Conservation (phyloP, 768 basidiomycete genomes). For the Mycena venus region DNA sequence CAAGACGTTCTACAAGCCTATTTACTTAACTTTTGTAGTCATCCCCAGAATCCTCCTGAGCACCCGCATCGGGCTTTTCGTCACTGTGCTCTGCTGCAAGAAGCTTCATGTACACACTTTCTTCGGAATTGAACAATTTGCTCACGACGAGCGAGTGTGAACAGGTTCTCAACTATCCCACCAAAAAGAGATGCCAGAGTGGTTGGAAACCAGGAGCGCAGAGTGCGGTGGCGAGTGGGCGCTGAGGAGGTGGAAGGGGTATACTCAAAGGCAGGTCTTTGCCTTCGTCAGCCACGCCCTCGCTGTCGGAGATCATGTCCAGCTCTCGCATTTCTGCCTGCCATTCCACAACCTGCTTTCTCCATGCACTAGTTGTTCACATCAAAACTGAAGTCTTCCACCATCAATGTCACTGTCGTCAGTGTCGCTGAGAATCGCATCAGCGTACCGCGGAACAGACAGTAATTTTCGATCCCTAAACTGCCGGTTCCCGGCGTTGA, state of each 20-base stretch:
- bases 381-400: conserved; percentile 7
- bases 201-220: conserved; percentile 9
- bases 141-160: conserved; percentile 1
- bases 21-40: conserved; percentile 2
- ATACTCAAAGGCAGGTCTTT: neutral
- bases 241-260: neutral
- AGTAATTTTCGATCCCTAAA: neutral
- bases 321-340: conserved; percentile 13
- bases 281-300: too few relatives aligned
- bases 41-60: conserved; percentile 19
- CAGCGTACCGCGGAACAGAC: conserved; percentile 12
- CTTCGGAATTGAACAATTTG: neutral
- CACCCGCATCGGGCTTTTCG: too few relatives aligned
- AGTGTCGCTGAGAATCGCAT: conserved; percentile 20
- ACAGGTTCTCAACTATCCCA: neutral
- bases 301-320: neutral
- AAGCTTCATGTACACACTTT: conserved; percentile 11
- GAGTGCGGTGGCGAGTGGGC: neutral
- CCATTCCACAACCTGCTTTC: conserved; percentile 15
- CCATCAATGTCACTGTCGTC: conserved; percentile 17
- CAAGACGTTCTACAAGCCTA: neutral
- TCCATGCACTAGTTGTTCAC: conserved; percentile 1
- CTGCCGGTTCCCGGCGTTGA: too few relatives aligned
- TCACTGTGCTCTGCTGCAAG: conserved; percentile 14
- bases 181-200: conserved; percentile 5